Conservation (phyloP, 2,329 filamentous ascomycete genomes). For the Talaromyces sp. region DNA sequence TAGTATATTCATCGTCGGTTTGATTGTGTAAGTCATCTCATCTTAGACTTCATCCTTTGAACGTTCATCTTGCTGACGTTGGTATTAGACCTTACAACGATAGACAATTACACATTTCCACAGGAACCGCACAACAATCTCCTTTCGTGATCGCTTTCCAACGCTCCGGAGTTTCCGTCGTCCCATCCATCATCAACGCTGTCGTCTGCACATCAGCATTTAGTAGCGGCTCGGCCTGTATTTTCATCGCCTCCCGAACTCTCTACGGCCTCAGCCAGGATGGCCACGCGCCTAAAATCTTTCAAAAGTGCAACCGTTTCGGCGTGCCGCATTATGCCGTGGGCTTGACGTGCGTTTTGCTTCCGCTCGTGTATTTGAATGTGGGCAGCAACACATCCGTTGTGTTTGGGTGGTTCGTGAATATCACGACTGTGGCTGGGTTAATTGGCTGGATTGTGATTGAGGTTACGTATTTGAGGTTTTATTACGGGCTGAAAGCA, state of each 20-base stretch:
- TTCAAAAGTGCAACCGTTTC: slow-evolving; percentile 59
- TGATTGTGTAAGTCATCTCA: slow-evolving; percentile 11
- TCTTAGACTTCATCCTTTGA: no score
- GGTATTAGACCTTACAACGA: slow-evolving; percentile 7
- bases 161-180: slow-evolving; percentile 59
- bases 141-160: slow-evolving; percentile 45
- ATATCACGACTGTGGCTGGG: slow-evolving; percentile 65
- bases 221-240: slow-evolving; percentile 72
- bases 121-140: slow-evolving; percentile 12
- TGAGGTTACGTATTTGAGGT: slow-evolving; percentile 38
- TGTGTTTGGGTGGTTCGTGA: slow-evolving; percentile 71
- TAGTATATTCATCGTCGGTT: slow-evolving; percentile 12
- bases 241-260: slow-evolving; percentile 69
- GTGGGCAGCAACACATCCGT: slow-evolving; percentile 55
- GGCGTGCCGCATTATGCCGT: slow-evolving; percentile 65
- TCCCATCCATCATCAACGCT: slow-evolving; percentile 71
- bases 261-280: slow-evolving; percentile 64
- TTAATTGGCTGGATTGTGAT: slow-evolving; percentile 63
- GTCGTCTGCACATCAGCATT: slow-evolving; percentile 74
- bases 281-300: slow-evolving; percentile 59
- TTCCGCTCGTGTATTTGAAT: slow-evolving; percentile 67
- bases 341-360: slow-evolving; percentile 54
- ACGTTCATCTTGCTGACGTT: background rate
- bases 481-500: slow-evolving; percentile 57
- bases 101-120: slow-evolving; percentile 9